Evolutionary conservation across 139 green algal species (phyloP).

Genomic region (Closterium sp.): DNA sequence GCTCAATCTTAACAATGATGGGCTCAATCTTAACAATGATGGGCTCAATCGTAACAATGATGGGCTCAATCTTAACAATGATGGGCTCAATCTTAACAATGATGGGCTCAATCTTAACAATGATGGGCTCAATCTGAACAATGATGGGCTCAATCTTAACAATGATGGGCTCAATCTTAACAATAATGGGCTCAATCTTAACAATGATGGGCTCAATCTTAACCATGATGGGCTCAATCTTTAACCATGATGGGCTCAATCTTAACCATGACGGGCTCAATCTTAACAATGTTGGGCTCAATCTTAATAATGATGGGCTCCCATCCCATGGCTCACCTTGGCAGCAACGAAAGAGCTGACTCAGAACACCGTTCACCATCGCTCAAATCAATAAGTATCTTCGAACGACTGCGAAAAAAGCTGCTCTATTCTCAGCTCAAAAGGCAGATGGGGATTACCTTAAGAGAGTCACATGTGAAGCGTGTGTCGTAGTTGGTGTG

Average conservation of each 20-base stretch:
- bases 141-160: background rate
- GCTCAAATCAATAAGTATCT: background rate
- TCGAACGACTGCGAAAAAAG: too few species aligned
- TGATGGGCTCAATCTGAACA: too few species aligned
- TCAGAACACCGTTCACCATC: background rate
- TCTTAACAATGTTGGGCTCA: too few species aligned
- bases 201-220: too few species aligned
- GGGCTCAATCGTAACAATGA: background rate
- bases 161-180: too few species aligned
- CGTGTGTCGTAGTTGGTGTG: slow-evolving; percentile 59
- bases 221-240: background rate
- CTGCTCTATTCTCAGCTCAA: too few species aligned
- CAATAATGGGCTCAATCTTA: background rate
- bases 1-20: background rate
- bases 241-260: too few species aligned
- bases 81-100: too few species aligned
- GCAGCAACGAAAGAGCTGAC: too few species aligned
- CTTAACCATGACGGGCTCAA: too few species aligned
- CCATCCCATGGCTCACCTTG: too few species aligned
- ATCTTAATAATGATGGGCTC: too few species aligned
- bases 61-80: background rate
- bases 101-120: background rate
- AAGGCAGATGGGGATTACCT: slow-evolving; percentile 65
- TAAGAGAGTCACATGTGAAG: slow-evolving; percentile 81
- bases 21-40: background rate